Evolutionary conservation across 2,329 filamentous ascomycete species (phyloP), one percentile per base, ranked within the genome.

Genomic region (Claviceps sorghi): DNA sequence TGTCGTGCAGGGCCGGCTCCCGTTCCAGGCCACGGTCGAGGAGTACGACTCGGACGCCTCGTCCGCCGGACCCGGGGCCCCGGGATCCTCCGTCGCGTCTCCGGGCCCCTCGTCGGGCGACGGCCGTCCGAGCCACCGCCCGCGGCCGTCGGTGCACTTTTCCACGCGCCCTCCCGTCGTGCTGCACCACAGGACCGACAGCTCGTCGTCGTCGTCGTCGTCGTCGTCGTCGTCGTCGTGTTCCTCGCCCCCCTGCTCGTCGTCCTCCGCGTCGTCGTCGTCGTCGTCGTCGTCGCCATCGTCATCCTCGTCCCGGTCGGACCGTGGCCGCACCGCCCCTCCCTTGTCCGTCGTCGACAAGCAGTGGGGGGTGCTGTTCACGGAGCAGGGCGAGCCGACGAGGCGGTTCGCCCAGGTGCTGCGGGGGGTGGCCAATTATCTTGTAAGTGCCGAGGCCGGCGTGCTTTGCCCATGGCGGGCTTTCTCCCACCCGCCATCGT

Each of bases 311-410:
- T n/a, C n/a, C n/a, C n/a, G n/a, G n/a, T n/a, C n/a, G n/a, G n/a
- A n/a, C n/a, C n/a, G 2, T 30, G 45, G 5, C 10, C 11, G 22
- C 5, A n/a, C 10, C 15, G 13, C 41, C 10, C 52, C 54, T 9
- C 41, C 47, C 10, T 41, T 61, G 10, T 65, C 61, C 1, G 77
- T 78, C 1, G 66, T 85, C 30, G 86, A 90, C 63, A 79, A 77
- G 62, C 82, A 83, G 62, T 95, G 88, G 88, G 84, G 86, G 6
- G 73, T 73, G 10, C 65, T 95, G 2, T 94, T 94, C 62, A 80
- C 85, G 47, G 70, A 73, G 2, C 73, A 81, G 30, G 84, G 83
- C 0, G 74, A 77, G 52, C 80, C 86, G 1, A 90, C 87, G 0
- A 66, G 73, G 48, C 75, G 86, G 50, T 73, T 91, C 17, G 78